These are phyloP conservation scores for Globisporangium cederbergense DNA, from an alignment of 352 stramenopile genomes.

Conservation along the genomic window DNA sequence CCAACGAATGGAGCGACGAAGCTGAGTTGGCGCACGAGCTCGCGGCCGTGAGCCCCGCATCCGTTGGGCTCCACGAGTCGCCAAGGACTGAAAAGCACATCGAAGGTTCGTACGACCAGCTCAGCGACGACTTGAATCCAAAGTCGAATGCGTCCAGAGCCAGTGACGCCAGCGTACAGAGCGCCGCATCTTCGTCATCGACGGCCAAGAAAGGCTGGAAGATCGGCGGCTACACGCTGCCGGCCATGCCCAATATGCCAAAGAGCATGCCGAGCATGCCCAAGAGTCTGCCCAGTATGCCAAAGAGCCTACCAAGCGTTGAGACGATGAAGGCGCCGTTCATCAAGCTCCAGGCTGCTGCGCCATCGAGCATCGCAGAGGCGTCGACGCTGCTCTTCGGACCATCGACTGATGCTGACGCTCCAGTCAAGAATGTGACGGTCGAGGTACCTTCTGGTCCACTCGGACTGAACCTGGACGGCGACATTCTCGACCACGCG, in stretches of 20 bases:
- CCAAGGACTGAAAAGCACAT: background rate
- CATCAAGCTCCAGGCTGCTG: background rate
- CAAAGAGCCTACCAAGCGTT: constrained; percentile 5
- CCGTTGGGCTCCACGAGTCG: constrained; percentile 10
- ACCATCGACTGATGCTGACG: constrained; percentile 11
- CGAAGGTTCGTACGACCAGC: constrained; percentile 7
- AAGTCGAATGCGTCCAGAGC: background rate
- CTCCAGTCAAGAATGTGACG: constrained; percentile 29
- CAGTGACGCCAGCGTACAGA: background rate
- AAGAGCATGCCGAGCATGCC: constrained; percentile 9
- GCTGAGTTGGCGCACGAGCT: constrained; percentile 6
- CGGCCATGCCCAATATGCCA: constrained; percentile 7
- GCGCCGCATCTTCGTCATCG: background rate
- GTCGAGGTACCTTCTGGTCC: constrained; percentile 48
- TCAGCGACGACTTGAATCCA: background rate
- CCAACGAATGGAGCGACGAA: constrained; percentile 4
- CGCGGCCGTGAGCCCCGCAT: constrained; percentile 12
- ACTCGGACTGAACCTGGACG: constrained; percentile 58
- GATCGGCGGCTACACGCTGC: constrained; percentile 16
- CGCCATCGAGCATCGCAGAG: constrained; percentile 3
- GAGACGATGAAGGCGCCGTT: constrained; percentile 9
- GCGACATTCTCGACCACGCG: constrained; percentile 26
- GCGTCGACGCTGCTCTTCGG: constrained; percentile 16
- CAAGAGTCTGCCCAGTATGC: constrained; percentile 1
- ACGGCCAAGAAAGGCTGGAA: constrained; percentile 14